Evolutionary conservation across 495 filamentous ascomycete genomes (phyloP).

Genomic region (Aspergillus saccharolyticus): DNA sequence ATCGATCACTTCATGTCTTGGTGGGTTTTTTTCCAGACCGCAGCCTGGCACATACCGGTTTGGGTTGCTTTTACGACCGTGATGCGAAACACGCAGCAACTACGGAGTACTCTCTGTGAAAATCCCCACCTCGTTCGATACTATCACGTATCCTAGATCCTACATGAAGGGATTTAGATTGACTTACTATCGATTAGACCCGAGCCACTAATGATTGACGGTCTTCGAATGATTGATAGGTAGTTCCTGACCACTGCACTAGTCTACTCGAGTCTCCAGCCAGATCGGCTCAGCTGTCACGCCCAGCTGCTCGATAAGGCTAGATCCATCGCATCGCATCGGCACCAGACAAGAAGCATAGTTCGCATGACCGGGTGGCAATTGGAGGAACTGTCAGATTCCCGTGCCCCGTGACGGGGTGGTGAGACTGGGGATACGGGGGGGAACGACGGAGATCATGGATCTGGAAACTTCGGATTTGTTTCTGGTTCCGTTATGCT

Average conservation of each 20-base stretch:
- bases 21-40: no score
- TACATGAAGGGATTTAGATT: not conserved
- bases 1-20: no score
- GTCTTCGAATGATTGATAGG: not conserved
- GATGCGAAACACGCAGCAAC: not conserved
- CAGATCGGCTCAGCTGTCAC: no score
- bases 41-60: not conserved
- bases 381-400: not conserved
- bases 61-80: not conserved
- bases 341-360: not conserved
- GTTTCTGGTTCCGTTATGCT: not conserved
- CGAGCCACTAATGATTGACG: not conserved
- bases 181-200: not conserved
- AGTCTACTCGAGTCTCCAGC: no score
- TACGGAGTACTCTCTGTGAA: no score
- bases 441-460: no score
- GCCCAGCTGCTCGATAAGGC: not conserved
- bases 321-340: not conserved
- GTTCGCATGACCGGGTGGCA: not conserved
- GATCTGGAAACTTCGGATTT: not conserved
- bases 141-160: not conserved
- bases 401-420: no score
- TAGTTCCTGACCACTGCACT: no score
- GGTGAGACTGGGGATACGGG: no score
- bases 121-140: not conserved